Conservation (phyloP, 345 rosid species). For the Arabidopsis arenosa region DNA sequence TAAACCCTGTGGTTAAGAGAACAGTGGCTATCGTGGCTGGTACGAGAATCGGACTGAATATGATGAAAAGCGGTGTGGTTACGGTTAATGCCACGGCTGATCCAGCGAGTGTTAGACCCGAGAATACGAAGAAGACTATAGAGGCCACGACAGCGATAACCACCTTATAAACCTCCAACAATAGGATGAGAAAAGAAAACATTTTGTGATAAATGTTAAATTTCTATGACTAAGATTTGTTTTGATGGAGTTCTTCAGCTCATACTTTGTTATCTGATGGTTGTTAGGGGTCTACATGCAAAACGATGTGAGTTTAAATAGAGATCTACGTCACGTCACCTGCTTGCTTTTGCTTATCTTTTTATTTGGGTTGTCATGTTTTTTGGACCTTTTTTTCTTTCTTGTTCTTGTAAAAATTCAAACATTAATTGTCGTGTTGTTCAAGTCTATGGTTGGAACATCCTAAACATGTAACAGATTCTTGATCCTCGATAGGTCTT, state of each 20-base stretch:
- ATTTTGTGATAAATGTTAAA: conserved; percentile 14
- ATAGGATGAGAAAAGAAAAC: conserved; percentile 12
- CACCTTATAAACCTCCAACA: background rate
- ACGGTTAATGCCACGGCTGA: conserved; percentile 67
- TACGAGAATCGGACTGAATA: conserved; percentile 81
- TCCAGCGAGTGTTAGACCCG: conserved; percentile 62
- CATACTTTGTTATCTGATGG: conserved; percentile 1
- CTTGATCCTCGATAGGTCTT: conserved; percentile 6
- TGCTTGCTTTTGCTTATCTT: background rate
- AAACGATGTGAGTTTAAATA: background rate
- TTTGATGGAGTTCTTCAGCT: background rate
- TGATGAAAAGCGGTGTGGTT: conserved; percentile 72
- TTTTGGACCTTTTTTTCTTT: conserved; percentile 11
- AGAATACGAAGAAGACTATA: conserved; percentile 60
- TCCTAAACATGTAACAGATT: conserved; percentile 9
- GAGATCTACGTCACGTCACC: conserved; percentile 29
- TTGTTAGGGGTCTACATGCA: conserved; percentile 1
- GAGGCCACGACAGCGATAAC: conserved; percentile 57
- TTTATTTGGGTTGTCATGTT: conserved; percentile 7
- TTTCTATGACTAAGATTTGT: background rate
- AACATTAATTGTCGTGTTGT: conserved; percentile 11
- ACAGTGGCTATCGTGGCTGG: conserved; percentile 62
- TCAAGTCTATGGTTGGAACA: conserved; percentile 18
- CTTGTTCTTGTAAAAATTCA: conserved; percentile 20
- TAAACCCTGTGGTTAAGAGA: conserved; percentile 60